phyloP scores from a whole-genome alignment of 1,284 basidiomycete genomes.

The Trametes versicolor region DNA sequence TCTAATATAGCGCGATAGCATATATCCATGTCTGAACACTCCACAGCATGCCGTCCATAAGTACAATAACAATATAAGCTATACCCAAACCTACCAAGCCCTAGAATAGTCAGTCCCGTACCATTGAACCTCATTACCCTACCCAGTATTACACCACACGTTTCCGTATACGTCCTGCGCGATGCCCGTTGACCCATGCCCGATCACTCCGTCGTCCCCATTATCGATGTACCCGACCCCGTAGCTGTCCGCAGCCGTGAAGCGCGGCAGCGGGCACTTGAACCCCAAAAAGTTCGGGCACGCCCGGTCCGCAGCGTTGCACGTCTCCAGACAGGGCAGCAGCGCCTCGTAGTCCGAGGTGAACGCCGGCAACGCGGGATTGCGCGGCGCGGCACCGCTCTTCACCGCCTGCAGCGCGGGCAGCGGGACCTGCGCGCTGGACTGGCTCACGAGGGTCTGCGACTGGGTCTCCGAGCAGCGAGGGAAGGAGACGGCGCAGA shows the following conservation, averaged over 20 bases:
- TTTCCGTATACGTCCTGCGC: conserved; percentile 82
- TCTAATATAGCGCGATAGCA: background rate
- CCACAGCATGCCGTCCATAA: background rate
- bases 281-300: conserved; percentile 82
- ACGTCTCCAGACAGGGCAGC: conserved; percentile 82
- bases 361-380: conserved; percentile 57
- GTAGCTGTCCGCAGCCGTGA: conserved; percentile 78
- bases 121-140: background rate
- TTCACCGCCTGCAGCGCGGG: conserved; percentile 56
- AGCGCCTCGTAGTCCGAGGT: conserved; percentile 64
- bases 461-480: conserved; percentile 66
- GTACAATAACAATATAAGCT: background rate
- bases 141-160: conserved; percentile 77
- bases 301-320: conserved; percentile 76
- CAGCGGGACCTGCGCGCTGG: conserved; percentile 34
- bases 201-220: conserved; percentile 56
- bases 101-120: background rate
- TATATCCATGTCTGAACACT: background rate
- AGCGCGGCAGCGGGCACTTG: conserved; percentile 69
- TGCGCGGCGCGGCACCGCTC: conserved; percentile 52
- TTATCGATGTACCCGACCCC: conserved; percentile 77
- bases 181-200: conserved; percentile 58
- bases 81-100: background rate
- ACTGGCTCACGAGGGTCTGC: conserved; percentile 25
- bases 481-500: conserved; percentile 78